Percentiles rank a stretch among this genome's conserved stretches.
These are phyloP conservation scores for Rhizopogon rudus DNA, from an alignment of 768 basidiomycete genomes.

Conservation along the genomic window DNA sequence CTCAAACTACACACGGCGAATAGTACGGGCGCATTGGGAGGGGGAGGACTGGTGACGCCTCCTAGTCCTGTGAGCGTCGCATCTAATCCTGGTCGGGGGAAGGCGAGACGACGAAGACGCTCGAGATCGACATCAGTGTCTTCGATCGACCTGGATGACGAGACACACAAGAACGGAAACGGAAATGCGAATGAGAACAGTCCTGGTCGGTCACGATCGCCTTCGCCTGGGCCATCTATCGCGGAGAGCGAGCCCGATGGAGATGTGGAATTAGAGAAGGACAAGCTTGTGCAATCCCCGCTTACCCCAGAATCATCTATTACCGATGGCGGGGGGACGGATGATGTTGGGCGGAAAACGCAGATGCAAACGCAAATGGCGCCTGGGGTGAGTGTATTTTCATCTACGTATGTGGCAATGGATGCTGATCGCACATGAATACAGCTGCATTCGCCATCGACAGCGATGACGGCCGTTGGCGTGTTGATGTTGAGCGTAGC, in stretches of 20 bases:
- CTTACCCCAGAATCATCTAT: constrained; percentile 26
- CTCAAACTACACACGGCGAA: constrained; percentile 17
- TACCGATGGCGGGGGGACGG: constrained; percentile 16
- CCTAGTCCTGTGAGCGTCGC: constrained; percentile 72
- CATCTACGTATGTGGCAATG: constrained; percentile 3
- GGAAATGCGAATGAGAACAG: constrained; percentile 12
- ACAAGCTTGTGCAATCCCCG: constrained; percentile 19
- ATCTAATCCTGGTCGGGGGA: constrained; percentile 48
- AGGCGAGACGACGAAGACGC: constrained; percentile 37
- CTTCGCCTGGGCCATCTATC: constrained; percentile 21
- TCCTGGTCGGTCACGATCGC: constrained; percentile 18
- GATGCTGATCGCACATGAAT: constrained; percentile 15
- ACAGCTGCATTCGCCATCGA: constrained; percentile 19
- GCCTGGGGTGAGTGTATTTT: constrained; percentile 24
- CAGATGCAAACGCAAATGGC: constrained; percentile 9
- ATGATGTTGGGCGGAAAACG: background rate
- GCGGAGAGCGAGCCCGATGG: constrained; percentile 25
- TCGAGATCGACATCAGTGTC: constrained; percentile 31
- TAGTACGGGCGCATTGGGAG: constrained; percentile 16
- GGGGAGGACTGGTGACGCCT: constrained; percentile 61
- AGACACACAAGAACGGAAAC: constrained; percentile 5
- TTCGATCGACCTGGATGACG: constrained; percentile 29
- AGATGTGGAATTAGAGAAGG: constrained; percentile 11
- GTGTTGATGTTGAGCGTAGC: constrained; percentile 63
- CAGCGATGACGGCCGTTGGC: constrained; percentile 45